Conservation (phyloP, 2,329 filamentous ascomycete species). For the Sphaerulina musiva region DNA sequence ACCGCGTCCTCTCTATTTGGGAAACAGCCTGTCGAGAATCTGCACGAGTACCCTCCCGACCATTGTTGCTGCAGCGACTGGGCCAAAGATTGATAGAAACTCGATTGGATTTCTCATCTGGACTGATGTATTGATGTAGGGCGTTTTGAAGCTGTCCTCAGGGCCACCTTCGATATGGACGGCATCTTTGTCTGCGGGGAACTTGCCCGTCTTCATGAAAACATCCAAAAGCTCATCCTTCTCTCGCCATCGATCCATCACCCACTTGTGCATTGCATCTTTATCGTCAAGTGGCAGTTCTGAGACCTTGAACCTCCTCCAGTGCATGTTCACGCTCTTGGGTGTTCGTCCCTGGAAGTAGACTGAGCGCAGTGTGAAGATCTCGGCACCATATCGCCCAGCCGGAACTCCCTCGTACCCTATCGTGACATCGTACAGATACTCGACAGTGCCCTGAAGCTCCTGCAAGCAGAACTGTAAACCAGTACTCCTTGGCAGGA, state of each 20-base stretch:
- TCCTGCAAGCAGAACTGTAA: slow-evolving; percentile 73
- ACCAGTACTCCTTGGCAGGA: slow-evolving; percentile 75
- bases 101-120: slow-evolving; percentile 36
- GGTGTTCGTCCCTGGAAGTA: slow-evolving; percentile 86
- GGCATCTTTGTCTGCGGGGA: slow-evolving; percentile 59
- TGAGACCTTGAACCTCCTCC: slow-evolving; percentile 73
- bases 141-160: slow-evolving; percentile 33
- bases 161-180: slow-evolving; percentile 29
- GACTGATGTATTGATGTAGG: slow-evolving; percentile 45
- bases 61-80: slow-evolving; percentile 33
- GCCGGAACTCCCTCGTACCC: slow-evolving; percentile 91
- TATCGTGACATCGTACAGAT: slow-evolving; percentile 87
- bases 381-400: slow-evolving; percentile 71
- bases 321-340: slow-evolving; percentile 93
- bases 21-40: slow-evolving; percentile 25
- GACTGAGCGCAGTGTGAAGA: slow-evolving; percentile 77
- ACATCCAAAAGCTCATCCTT: slow-evolving; percentile 83
- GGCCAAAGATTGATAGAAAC: slow-evolving; percentile 41
- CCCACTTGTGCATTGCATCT: slow-evolving; percentile 71
- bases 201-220: slow-evolving; percentile 67
- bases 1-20: slow-evolving; percentile 4
- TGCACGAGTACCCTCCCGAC: slow-evolving; percentile 32
- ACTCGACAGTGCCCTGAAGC: slow-evolving; percentile 66
- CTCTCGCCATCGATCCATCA: slow-evolving; percentile 77
- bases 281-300: slow-evolving; percentile 73